Base-by-base conservation (phyloP, 2,329 filamentous ascomycete species). In the Aspergillus novofumigatus region DNA sequence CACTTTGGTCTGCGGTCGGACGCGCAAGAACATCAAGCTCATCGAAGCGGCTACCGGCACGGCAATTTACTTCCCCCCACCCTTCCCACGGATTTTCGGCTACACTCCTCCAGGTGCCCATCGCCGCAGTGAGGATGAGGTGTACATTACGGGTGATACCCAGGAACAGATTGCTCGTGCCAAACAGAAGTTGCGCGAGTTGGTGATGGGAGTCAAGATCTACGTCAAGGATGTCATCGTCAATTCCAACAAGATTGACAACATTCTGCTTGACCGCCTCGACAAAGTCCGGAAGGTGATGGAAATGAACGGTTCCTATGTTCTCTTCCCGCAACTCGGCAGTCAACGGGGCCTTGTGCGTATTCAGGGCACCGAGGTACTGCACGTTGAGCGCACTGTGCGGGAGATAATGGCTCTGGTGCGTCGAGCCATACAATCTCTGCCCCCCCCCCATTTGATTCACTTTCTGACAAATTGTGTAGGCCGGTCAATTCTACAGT, bases 221-320 rank as follows among this genome's bases (percentile, higher is more conserved):
- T 92, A 88, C 66, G 88, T 96, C 69, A 99, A 99, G 77, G 92
- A 97, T 71, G 91, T 96, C 47, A 86, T 89, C 62, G 89, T 99
- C 58, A 90, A 92, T 50, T 85, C 91, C 32, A 89, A 90, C 72
- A 99, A 99, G 78, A 91, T 97, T 61, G 94, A 99, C 75, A 95
- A 89, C 72, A 93, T 99, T 65, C 76, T 99, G 57, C 85, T 97
- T 38, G 90, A 90, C 66, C 89, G 94, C 26, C 81, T 97, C 67
- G 93, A 97, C 75, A 97, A 97, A 75, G 91, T 99, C 57, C 91
- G 92, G 69, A 97, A 96, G 80, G 96, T 99, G 63, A 93, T 97
- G 76, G 94, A 99, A 72, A 89, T 89, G 55, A 97, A 97, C 69
- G 94, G 93, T 41, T 95, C 93, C 6, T 96, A 95, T 74, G 91